Percentiles rank a stretch among this genome's conserved stretches.
Evolutionary conservation across 2,329 filamentous ascomycete genomes (phyloP).

Genomic region (Dactylellina haptotyla): DNA sequence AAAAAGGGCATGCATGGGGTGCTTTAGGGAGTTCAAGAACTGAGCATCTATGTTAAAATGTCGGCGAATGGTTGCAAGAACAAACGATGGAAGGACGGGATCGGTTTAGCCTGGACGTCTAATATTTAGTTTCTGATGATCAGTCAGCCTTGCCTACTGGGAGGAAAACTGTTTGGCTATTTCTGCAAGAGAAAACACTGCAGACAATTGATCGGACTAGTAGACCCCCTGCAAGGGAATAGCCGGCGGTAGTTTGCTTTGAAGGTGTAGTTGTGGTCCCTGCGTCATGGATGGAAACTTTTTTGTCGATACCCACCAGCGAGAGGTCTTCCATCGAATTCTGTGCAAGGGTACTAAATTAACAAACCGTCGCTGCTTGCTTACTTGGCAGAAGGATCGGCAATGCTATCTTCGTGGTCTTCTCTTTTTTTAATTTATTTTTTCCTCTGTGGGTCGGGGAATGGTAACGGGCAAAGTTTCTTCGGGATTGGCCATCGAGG

Average conservation of each 20-base stretch:
- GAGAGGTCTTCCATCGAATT: constrained; percentile 38
- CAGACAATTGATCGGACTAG: constrained; percentile 6
- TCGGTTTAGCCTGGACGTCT: background rate
- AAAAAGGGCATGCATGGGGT: background rate
- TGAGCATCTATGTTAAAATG: constrained; percentile 2
- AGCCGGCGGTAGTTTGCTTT: constrained; percentile 26
- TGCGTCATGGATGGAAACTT: constrained; percentile 52
- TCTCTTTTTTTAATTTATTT: background rate
- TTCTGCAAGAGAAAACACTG: background rate
- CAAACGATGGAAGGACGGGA: background rate
- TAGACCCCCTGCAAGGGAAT: constrained; percentile 4
- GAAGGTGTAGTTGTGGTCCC: constrained; percentile 41
- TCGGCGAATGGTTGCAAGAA: constrained; percentile 8
- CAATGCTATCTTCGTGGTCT: background rate
- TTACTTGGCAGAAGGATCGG: constrained; percentile 33
- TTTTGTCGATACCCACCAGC: constrained; percentile 19
- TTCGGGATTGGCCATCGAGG: no score
- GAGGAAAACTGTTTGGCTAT: background rate
- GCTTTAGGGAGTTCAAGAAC: background rate
- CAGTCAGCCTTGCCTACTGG: constrained; percentile 34
- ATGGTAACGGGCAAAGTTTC: background rate
- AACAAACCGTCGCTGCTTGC: constrained; percentile 30
- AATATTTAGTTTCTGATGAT: constrained; percentile 12
- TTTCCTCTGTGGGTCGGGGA: background rate
- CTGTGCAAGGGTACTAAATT: constrained; percentile 45